These are phyloP conservation scores for Torulaspora delbrueckii DNA, from an alignment of 805 yeast genomes.

Conservation along the genomic window DNA sequence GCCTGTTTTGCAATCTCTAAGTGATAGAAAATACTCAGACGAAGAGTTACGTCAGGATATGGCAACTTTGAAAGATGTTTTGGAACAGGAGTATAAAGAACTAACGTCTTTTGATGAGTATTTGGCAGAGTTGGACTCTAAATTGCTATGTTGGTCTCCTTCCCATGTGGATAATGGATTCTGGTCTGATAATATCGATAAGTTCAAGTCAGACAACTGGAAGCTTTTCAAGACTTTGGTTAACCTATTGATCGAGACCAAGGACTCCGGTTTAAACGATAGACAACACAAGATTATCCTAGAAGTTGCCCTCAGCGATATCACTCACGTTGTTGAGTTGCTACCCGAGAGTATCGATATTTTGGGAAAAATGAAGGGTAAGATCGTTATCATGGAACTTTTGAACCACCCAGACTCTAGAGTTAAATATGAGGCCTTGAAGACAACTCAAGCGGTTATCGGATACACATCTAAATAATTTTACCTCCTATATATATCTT, in stretches of 20 bases:
- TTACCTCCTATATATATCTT: constrained; percentile 6
- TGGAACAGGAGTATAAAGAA: constrained; percentile 67
- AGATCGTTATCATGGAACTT: constrained; percentile 77
- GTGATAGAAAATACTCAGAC: constrained; percentile 90
- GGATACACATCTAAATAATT: constrained; percentile 61
- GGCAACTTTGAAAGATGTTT: constrained; percentile 48
- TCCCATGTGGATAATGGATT: constrained; percentile 84
- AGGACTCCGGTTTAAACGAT: constrained; percentile 34
- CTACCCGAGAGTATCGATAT: constrained; percentile 57
- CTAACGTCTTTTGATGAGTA: constrained; percentile 93
- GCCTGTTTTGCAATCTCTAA: constrained; percentile 58
- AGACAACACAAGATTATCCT: constrained; percentile 35
- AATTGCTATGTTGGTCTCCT: constrained; percentile 81
- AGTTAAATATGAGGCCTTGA: constrained; percentile 90
- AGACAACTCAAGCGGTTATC: constrained; percentile 90
- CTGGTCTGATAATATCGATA: constrained; percentile 77
- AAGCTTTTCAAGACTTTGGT: constrained; percentile 62
- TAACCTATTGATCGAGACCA: constrained; percentile 41
- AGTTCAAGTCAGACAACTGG: constrained; percentile 76
- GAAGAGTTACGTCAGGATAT: constrained; percentile 81
- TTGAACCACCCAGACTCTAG: constrained; percentile 77
- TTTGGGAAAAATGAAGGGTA: constrained; percentile 54
- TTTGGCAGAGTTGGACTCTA: constrained; percentile 73
- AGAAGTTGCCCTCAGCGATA: constrained; percentile 65
- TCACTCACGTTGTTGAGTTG: constrained; percentile 55